Percentiles rank a stretch among this genome's conserved stretches.
Evolutionary conservation across 345 rosid species (phyloP).

Genomic region (Brassica rapa): DNA sequence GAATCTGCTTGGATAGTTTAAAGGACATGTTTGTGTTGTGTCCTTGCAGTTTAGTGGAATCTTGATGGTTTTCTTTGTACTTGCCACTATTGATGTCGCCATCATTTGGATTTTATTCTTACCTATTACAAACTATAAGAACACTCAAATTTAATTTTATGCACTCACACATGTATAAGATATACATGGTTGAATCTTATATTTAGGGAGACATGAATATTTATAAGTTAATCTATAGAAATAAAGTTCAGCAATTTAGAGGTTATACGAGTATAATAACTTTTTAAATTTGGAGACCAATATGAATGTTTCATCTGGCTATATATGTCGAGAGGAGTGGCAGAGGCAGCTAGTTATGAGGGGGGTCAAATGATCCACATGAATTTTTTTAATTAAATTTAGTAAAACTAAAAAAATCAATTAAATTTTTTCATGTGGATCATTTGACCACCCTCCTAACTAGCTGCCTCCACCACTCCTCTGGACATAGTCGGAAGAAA

Average conservation of each 20-base stretch:
- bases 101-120: background rate
- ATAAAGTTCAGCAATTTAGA: background rate
- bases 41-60: slow-evolving; percentile 40
- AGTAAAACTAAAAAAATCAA: no score
- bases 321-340: no score
- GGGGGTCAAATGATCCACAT: no score
- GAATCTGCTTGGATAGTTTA: slow-evolving; percentile 16
- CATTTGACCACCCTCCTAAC: no score
- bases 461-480: no score
- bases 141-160: background rate
- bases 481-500: no score
- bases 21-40: slow-evolving; percentile 37
- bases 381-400: no score
- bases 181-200: background rate
- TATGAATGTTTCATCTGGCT: no score
- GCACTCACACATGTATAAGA: background rate
- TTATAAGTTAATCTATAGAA: background rate
- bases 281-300: background rate
- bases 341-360: no score
- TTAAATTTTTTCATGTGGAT: no score
- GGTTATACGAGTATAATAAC: background rate
- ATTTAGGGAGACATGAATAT: background rate
- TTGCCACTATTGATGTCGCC: background rate
- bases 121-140: background rate
- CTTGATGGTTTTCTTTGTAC: background rate